Conservation (phyloP, 495 filamentous ascomycete species). For the Filosporella fistucella region DNA sequence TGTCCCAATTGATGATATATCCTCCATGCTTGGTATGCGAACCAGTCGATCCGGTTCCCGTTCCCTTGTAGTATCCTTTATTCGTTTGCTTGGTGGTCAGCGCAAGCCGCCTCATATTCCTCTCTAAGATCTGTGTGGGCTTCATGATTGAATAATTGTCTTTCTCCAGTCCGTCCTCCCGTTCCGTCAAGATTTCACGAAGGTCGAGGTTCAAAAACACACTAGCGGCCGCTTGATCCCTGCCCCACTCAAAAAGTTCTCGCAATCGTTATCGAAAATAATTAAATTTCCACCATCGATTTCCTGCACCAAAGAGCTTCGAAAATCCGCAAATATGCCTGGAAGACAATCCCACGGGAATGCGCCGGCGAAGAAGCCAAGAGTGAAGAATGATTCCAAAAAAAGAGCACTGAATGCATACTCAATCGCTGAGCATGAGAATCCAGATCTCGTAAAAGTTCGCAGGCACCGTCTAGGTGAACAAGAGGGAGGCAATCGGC, state of each 20-base stretch:
- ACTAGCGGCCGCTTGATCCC: conserved; percentile 23
- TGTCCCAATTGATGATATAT: conserved; percentile 76
- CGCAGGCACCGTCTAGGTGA: conserved; percentile 55
- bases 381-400: conserved; percentile 39
- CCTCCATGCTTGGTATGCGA: conserved; percentile 79
- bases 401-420: conserved; percentile 71
- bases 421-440: conserved; percentile 68
- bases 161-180: not conserved
- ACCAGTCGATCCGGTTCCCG: conserved; percentile 79
- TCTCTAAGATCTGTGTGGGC: conserved; percentile 66
- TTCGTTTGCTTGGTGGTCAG: conserved; percentile 90
- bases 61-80: conserved; percentile 97
- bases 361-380: conserved; percentile 38
- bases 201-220: conserved; percentile 3
- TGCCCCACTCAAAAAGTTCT: conserved; percentile 20
- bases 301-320: not conserved
- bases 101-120: conserved; percentile 59
- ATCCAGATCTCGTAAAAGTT: conserved; percentile 44
- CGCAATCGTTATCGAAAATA: conserved; percentile 5
- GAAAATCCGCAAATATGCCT: conserved; percentile 48
- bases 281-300: conserved; percentile 8
- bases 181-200: conserved; percentile 2
- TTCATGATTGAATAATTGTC: conserved; percentile 41
- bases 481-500: conserved; percentile 36
- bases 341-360: conserved; percentile 60